Base-by-base conservation (phyloP, 495 filamentous ascomycete species). In the Penicillium daleae region DNA sequence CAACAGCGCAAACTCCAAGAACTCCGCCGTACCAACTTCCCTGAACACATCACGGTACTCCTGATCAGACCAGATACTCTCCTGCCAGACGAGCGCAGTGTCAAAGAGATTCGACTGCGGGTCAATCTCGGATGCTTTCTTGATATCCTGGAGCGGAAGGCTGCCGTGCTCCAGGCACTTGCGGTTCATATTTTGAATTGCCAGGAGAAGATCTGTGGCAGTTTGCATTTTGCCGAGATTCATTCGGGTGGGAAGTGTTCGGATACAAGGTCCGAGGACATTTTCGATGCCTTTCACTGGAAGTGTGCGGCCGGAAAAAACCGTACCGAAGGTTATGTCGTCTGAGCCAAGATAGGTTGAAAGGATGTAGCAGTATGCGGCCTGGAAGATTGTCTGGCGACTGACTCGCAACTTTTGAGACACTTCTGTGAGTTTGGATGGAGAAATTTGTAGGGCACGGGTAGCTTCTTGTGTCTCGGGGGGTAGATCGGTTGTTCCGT, bases 41-140 rank as follows among this genome's bases (percentile, higher is more conserved):
- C 55, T 65, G 13, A 92, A 78, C 8, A 65, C 29, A 12, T 63
- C 53, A 21, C 62, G 42, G 2, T 63, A 59, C 0, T 67, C 64
- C 13, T 74, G 68, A 15, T 75, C 67, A 17, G 70, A 78, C 40
- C 81, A 67, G 10, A 87, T 72, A 2, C 85, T 87, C 69, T 94
- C 86, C 61, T 96, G 92, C 80, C 92, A 96, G 6, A 92, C 86
- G 52, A 94, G 80, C 2, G 93, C 77, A 0, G 86, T 82, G 56
- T 93, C 89, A 61, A 91, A 94, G 3, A 92, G 71, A 7, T 67
- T 69, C 31, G 78, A 71, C 0, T 75, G 75, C 2, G 83, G 68
- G 15, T 80, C 71, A 1, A 88, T 61, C 0, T 78, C 81, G 29
- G 79, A 84, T 0, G 72, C 69, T 53, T 80, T 84, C 63, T 86